These are phyloP conservation scores for Diaporthe humulicola DNA, from an alignment of 2,329 filamentous ascomycete species.

Conservation along the genomic window DNA sequence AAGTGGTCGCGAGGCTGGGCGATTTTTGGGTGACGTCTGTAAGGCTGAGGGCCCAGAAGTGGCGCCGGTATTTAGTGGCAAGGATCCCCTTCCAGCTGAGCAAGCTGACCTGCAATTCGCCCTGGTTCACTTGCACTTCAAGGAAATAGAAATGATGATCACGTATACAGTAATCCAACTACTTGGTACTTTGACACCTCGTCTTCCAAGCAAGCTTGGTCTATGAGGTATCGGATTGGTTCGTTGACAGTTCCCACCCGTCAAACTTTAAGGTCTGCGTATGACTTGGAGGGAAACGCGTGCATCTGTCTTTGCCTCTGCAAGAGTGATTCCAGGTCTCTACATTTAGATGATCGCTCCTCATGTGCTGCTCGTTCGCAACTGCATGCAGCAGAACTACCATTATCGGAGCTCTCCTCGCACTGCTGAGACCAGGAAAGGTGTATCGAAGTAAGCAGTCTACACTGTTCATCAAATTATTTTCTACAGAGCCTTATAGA, in stretches of 20 bases:
- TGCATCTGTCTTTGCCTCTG: background rate
- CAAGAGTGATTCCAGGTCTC: background rate
- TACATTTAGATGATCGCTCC: background rate
- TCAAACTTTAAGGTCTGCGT: too few species aligned
- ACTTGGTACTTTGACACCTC: background rate
- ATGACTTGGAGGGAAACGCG: too few species aligned
- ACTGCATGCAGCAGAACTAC: background rate
- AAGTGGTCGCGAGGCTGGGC: conserved; percentile 25
- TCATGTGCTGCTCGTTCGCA: background rate
- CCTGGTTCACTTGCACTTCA: background rate
- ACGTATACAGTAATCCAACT: background rate
- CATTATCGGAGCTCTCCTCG: background rate
- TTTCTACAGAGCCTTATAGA: too few species aligned
- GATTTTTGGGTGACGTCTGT: conserved; percentile 32
- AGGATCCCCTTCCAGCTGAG: background rate
- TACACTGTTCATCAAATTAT: too few species aligned
- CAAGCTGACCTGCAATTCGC: background rate
- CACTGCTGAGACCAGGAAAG: background rate
- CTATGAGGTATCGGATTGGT: background rate
- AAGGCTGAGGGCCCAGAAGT: conserved; percentile 32
- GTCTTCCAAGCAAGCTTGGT: background rate
- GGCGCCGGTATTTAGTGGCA: conserved; percentile 20
- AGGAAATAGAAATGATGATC: background rate
- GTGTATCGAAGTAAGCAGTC: too few species aligned
- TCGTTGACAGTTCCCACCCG: background rate